Percentiles rank a stretch among this genome's conserved stretches.
Conservation (phyloP, 2,329 filamentous ascomycete species). For the Fusarium succisae region DNA sequence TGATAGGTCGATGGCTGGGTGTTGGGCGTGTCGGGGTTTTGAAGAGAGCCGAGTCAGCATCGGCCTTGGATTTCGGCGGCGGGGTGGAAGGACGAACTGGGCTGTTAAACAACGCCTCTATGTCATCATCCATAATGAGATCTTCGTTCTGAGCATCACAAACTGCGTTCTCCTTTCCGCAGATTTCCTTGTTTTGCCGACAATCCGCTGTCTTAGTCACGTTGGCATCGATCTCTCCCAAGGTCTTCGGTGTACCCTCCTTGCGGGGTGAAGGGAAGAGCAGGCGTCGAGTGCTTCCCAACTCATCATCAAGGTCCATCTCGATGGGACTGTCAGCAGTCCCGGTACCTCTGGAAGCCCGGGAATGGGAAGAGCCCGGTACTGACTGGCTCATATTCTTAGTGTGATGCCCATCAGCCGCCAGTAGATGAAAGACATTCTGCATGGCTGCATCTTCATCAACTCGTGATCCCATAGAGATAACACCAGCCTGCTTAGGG, state of each 20-base stretch:
- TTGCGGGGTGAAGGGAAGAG: constrained; percentile 82
- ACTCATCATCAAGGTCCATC: constrained; percentile 56
- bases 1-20: constrained; percentile 68
- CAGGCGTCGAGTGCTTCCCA: constrained; percentile 71
- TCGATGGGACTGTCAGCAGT: constrained; percentile 67
- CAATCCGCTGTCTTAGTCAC: constrained; percentile 56
- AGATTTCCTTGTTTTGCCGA: constrained; percentile 48
- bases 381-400: constrained; percentile 38
- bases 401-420: neutral
- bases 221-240: constrained; percentile 67
- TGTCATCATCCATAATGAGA: constrained; percentile 57
- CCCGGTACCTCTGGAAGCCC: constrained; percentile 63
- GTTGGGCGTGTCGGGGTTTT: constrained; percentile 72
- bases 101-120: constrained; percentile 74
- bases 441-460: constrained; percentile 1
- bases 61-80: constrained; percentile 56
- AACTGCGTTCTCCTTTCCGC: constrained; percentile 58
- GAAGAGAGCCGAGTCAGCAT: constrained; percentile 56
- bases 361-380: constrained; percentile 62
- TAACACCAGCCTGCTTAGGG: constrained; percentile 39
- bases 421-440: constrained; percentile 5
- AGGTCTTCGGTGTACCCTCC: constrained; percentile 67
- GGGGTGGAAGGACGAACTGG: constrained; percentile 61
- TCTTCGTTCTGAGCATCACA: constrained; percentile 52
- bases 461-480: constrained; percentile 26